These are phyloP conservation scores for Solanum hybrid DNA, from an alignment of 305 asterid species.

Conservation along the genomic window DNA sequence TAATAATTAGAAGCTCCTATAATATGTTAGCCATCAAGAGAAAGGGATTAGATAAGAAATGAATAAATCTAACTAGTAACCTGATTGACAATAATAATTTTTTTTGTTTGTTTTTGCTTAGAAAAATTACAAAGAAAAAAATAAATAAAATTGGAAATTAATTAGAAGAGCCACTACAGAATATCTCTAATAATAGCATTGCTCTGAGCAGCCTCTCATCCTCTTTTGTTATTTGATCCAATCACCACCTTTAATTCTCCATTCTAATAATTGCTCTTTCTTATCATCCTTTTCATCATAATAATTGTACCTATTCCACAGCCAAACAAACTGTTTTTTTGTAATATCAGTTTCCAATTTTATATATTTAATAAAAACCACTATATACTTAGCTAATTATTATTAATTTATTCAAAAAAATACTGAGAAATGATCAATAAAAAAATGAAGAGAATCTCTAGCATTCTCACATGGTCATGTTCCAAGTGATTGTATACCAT, in stretches of 20 bases:
- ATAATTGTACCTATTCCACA: constrained; percentile 56
- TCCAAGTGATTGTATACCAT: constrained; percentile 31
- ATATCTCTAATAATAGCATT: constrained; percentile 33
- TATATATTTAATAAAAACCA: neutral
- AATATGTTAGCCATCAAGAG: constrained; percentile 38
- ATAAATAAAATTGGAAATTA: constrained; percentile 12
- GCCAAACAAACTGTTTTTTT: constrained; percentile 64
- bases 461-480: constrained; percentile 32
- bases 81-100: constrained; percentile 15
- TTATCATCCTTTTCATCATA: constrained; percentile 18
- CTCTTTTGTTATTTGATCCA: constrained; percentile 12
- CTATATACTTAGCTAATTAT: neutral
- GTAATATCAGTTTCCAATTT: constrained; percentile 20
- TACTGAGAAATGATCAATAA: neutral
- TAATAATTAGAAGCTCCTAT: constrained; percentile 5
- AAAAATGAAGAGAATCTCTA: neutral
- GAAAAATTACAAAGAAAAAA: constrained; percentile 5
- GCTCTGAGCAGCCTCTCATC: constrained; percentile 58
- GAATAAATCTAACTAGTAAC: constrained; percentile 49
- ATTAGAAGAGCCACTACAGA: constrained; percentile 49
- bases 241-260: neutral
- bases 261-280: constrained; percentile 13
- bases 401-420: neutral
- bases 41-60: constrained; percentile 15
- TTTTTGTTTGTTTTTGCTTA: neutral